These are phyloP conservation scores for Chalciporus sp. DNA, from an alignment of 1,284 basidiomycete genomes.

Conservation along the genomic window DNA sequence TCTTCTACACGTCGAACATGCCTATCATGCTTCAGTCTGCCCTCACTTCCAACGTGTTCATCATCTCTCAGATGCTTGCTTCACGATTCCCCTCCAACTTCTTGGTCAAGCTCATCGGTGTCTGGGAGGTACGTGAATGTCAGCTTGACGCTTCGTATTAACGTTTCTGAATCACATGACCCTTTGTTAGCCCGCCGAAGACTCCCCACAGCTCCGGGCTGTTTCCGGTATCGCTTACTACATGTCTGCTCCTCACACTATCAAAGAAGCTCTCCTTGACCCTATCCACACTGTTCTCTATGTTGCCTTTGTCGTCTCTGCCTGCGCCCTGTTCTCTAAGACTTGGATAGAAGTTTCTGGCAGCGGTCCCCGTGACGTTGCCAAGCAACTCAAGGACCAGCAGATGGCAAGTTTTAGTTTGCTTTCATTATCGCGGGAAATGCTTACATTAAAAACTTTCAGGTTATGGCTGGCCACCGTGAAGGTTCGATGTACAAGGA, in stretches of 20 bases:
- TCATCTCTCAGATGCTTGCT: conserved; percentile 95
- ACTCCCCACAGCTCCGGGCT: conserved; percentile 90
- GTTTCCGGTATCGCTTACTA: conserved; percentile 96
- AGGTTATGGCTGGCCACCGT: conserved; percentile 96
- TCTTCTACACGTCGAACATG: conserved; percentile 99
- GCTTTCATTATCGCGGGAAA: too few relatives aligned
- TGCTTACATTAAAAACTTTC: conserved; percentile 2
- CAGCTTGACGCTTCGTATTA: neutral
- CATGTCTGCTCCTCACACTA: conserved; percentile 94
- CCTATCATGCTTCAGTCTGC: conserved; percentile 99
- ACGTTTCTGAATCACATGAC: neutral
- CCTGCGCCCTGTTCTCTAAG: conserved; percentile 97
- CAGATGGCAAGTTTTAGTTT: conserved; percentile 68
- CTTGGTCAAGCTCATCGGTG: conserved; percentile 87
- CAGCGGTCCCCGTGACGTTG: conserved; percentile 92
- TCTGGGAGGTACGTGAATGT: conserved; percentile 83
- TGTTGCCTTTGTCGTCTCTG: conserved; percentile 90
- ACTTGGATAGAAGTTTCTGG: conserved; percentile 99
- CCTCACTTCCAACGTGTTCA: conserved; percentile 93
- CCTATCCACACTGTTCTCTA: conserved; percentile 94
- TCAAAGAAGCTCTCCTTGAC: conserved; percentile 86
- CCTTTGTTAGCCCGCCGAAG: conserved; percentile 75
- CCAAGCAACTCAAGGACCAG: conserved; percentile 98
- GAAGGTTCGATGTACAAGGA: conserved; percentile 99
- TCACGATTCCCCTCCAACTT: conserved; percentile 91